Evolutionary conservation across 306 rosid genomes (phyloP).

Genomic region (Biancaea sappan): DNA sequence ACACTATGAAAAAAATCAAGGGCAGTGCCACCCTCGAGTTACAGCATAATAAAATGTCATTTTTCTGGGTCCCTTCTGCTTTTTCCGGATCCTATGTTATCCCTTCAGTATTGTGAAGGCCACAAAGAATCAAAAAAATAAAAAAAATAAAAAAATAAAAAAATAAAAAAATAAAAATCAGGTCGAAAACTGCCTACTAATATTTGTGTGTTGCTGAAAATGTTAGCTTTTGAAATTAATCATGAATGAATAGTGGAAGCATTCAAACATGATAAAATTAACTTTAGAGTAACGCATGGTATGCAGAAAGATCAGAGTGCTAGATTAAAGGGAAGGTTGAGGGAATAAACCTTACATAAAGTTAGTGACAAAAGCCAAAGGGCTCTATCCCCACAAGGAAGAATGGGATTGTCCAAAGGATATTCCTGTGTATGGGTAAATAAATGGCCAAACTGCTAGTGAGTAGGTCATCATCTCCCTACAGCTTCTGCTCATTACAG

Average conservation of each 20-base stretch:
- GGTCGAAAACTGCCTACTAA: not conserved
- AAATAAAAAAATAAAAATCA: not conserved
- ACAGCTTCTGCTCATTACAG: not conserved
- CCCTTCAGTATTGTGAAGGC: not conserved
- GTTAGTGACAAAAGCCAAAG: too few species aligned
- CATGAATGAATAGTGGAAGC: not conserved
- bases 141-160: not conserved
- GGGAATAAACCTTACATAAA: too few species aligned
- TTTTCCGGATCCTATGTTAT: not conserved
- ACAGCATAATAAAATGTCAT: not conserved
- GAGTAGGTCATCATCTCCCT: not conserved
- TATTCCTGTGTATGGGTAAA: not conserved
- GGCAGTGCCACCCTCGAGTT: not conserved
- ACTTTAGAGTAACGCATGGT: not conserved
- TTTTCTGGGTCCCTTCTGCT: not conserved
- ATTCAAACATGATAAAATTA: not conserved
- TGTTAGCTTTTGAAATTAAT: not conserved
- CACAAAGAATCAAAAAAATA: not conserved
- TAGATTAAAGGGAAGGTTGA: too few species aligned
- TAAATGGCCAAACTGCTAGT: not conserved
- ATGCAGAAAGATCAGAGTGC: not conserved
- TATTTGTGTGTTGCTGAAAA: not conserved
- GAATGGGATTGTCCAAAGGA: not conserved
- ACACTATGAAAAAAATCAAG: not conserved
- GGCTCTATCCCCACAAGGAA: not conserved